Percentiles rank a stretch among this genome's conserved stretches.
Conservation (phyloP, 1,284 basidiomycete genomes). For the Earliella scabrosa region DNA sequence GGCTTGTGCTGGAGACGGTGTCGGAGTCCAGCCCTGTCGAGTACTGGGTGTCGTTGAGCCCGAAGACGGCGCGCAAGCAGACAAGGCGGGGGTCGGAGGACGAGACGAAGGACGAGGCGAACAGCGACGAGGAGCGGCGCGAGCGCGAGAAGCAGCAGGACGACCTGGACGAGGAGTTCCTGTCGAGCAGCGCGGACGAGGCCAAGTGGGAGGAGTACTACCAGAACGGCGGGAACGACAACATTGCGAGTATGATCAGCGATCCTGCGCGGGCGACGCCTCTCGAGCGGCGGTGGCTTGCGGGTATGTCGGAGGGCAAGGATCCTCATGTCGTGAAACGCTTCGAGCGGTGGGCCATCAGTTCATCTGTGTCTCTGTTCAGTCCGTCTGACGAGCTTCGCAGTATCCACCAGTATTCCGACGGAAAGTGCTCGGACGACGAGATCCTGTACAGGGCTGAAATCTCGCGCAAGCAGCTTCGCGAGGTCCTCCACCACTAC, state of each 20-base stretch:
- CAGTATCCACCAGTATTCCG: conserved; percentile 83
- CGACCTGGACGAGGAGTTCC: conserved; percentile 36
- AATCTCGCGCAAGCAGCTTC: conserved; percentile 74
- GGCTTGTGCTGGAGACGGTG: conserved; percentile 19
- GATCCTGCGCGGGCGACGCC: conserved; percentile 84
- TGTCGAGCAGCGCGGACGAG: conserved; percentile 34
- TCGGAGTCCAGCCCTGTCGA: conserved; percentile 31
- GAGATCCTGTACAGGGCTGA: conserved; percentile 80
- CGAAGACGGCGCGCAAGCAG: conserved; percentile 50
- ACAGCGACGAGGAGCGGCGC: conserved; percentile 35
- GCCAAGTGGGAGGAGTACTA: conserved; percentile 50
- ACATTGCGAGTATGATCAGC: conserved; percentile 68
- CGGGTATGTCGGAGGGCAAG: conserved; percentile 83
- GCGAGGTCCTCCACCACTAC: conserved; percentile 80
- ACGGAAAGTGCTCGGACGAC: conserved; percentile 80
- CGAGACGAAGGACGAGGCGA: conserved; percentile 24
- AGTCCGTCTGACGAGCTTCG: not conserved
- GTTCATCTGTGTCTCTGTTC: not conserved
- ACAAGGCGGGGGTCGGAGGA: no score
- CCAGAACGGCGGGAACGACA: conserved; percentile 47
- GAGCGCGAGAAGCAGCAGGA: conserved; percentile 37
- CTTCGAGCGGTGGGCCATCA: conserved; percentile 65
- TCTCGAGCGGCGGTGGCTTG: conserved; percentile 78
- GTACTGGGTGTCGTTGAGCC: conserved; percentile 50
- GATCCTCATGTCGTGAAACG: conserved; percentile 60